phyloP scores from a whole-genome alignment of 31 red algal species.

The Porphyra umbilicalis region DNA sequence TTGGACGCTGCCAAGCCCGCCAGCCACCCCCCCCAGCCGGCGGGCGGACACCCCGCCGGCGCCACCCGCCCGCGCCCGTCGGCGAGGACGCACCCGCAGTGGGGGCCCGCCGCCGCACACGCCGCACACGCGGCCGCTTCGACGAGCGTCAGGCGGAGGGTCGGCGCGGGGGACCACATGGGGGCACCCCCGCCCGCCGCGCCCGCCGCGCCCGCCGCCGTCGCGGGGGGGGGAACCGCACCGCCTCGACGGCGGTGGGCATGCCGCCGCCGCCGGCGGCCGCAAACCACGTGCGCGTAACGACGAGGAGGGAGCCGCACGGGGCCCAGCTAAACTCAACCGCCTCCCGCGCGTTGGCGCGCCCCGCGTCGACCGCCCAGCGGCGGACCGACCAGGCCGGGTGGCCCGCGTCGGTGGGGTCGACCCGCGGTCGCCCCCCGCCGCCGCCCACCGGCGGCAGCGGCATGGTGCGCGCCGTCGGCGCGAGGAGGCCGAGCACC shows the following conservation, averaged over 20 bases:
- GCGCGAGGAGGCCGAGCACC: not conserved
- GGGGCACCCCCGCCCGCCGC: not conserved
- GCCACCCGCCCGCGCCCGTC: not conserved
- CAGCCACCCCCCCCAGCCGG: not conserved
- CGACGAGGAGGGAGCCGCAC: not conserved
- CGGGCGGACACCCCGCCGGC: not conserved
- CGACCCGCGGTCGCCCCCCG: no score
- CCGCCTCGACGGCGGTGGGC: not conserved
- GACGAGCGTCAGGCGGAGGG: not conserved
- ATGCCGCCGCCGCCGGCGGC: no score
- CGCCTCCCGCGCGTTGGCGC: not conserved
- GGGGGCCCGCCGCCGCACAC: not conserved
- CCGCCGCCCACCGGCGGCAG: not conserved
- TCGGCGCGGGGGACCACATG: not conserved
- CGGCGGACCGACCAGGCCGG: not conserved
- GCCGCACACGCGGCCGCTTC: not conserved
- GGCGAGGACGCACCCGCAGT: not conserved
- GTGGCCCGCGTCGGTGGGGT: no score
- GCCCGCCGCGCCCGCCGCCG: not conserved
- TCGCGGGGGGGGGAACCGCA: not conserved
- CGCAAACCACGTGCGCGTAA: not conserved
- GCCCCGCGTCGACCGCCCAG: not conserved
- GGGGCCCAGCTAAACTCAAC: not conserved
- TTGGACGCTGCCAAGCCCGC: not conserved
- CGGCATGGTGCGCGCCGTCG: not conserved